Evolutionary conservation across 176 grass and related monocot genomes (phyloP).

Genomic region (Chloris gayana): DNA sequence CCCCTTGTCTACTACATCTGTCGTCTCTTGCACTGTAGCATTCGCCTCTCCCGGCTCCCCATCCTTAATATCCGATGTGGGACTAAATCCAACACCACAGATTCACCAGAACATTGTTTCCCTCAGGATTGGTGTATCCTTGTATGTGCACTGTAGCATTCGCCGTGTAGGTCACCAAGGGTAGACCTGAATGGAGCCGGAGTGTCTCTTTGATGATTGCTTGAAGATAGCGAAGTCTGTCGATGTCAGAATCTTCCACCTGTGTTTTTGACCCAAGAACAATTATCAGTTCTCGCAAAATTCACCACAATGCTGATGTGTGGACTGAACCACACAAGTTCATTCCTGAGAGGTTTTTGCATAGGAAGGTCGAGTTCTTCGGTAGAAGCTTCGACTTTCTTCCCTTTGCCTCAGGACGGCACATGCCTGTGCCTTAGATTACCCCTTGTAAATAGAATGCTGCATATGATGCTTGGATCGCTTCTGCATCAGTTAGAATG

Average conservation of each 20-base stretch:
- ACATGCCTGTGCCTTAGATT: conserved; percentile 47
- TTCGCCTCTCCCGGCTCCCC: no score
- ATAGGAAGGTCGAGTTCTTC: conserved; percentile 12
- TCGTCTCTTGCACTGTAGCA: no score
- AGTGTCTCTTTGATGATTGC: no score
- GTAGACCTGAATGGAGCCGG: background rate
- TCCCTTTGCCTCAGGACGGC: conserved; percentile 43
- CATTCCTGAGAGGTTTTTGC: conserved; percentile 48
- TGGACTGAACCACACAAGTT: conserved; percentile 43
- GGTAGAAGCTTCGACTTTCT: conserved; percentile 42
- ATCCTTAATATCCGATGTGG: no score
- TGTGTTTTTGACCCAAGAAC: background rate
- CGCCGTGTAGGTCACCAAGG: background rate
- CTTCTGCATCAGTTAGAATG: conserved; percentile 42
- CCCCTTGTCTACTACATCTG: no score
- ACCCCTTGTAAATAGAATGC: conserved; percentile 38
- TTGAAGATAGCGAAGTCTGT: conserved; percentile 32
- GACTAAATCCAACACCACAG: no score
- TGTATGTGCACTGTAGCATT: conserved; percentile 16
- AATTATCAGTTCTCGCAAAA: conserved; percentile 14
- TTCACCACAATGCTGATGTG: conserved; percentile 13
- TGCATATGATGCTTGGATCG: conserved; percentile 48
- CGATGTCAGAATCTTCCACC: background rate
- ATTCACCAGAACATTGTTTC: conserved; percentile 28
- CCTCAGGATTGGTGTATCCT: conserved; percentile 33